A percentile compares a stretch with the other conserved stretches of the same genome.
Conservation (phyloP, 1,284 basidiomycete species). For the Chondrostereum purpureum region DNA sequence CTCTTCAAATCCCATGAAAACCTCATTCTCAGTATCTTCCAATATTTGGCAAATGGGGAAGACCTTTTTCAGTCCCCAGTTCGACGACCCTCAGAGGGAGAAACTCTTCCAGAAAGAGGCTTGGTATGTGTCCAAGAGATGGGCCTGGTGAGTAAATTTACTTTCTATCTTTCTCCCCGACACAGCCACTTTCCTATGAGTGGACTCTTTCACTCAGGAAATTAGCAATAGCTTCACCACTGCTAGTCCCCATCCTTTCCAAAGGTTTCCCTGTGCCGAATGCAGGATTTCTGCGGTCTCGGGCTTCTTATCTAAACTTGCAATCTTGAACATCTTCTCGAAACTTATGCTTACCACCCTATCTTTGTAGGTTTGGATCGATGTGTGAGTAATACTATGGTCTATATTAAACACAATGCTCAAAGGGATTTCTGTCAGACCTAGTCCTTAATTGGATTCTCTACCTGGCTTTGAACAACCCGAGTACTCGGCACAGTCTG, state of each 20-base stretch:
- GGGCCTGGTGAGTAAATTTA: slow-evolving; percentile 17
- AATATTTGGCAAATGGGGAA: neutral
- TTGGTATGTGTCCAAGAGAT: slow-evolving; percentile 21
- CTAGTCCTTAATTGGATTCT: slow-evolving; percentile 22
- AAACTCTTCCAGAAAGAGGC: slow-evolving; percentile 16
- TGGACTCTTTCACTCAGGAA: too few species aligned
- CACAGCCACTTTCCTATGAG: slow-evolving; percentile 6
- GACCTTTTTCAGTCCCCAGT: slow-evolving; percentile 18
- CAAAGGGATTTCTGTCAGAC: slow-evolving; percentile 8
- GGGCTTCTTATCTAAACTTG: too few species aligned
- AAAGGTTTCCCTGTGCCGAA: too few species aligned
- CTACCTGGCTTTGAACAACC: slow-evolving; percentile 20
- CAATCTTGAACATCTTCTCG: too few species aligned
- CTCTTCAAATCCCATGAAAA: neutral
- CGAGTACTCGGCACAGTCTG: slow-evolving; percentile 12
- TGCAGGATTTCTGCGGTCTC: too few species aligned
- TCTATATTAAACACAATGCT: neutral
- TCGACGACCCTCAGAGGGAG: slow-evolving; percentile 16
- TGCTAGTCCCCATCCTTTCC: too few species aligned
- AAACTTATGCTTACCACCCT: too few species aligned
- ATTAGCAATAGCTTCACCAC: too few species aligned
- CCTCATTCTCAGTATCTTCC: neutral
- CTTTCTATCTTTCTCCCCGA: neutral
- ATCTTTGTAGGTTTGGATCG: slow-evolving; percentile 13
- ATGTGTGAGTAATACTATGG: slow-evolving; percentile 8